Evolutionary conservation across 176 grass and related monocot species (phyloP), one percentile per base, ranked within the genome.

Genomic region (Elaeis guineensis): DNA sequence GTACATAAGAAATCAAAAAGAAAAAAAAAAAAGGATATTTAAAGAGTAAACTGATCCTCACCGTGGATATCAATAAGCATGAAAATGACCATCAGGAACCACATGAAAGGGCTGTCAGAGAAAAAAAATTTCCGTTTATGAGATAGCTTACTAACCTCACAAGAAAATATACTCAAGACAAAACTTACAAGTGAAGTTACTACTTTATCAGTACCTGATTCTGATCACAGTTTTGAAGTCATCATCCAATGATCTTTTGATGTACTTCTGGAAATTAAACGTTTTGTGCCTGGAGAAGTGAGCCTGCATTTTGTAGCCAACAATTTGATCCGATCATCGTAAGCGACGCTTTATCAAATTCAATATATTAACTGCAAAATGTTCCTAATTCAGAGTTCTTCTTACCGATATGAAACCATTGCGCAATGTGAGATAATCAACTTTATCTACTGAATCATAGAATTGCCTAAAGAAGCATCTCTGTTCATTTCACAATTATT

Each of bases 371-470:
- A 49, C 5, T 3, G 21, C 15, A 21, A 25, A 16, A 3, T 65
- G 49, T 21, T 44, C 4, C 0, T 24, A 6, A 26, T 26, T 16
- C 14, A 16, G 11, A 21, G 9, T 16, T 21, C 5, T 48, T 49
- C 17, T 63, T 65, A 65, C 63, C 63, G 12, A 52, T 15, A 65
- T 65, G 63, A 65, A 65, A 19, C 63, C 63, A 65, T 52, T 48
- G 21, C 63, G 63, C 17, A 65, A 49, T 17, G 63, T 52, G 21
- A 65, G 22, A n/a, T 65, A 65, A 16, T 65, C 63, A 28, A 65
- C 63, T 65, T 52, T 65, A 49, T 65, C 6, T 11, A 65, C 49
- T n/a, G 62, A 65, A 65, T 19, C 63, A n/a, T 65, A 65, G 49
- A 65, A 65, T 65, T 65, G 49, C 23, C 49, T 51, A 2, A 65